Conservation (phyloP, 441 rosid genomes). For the Viola pubescens region DNA sequence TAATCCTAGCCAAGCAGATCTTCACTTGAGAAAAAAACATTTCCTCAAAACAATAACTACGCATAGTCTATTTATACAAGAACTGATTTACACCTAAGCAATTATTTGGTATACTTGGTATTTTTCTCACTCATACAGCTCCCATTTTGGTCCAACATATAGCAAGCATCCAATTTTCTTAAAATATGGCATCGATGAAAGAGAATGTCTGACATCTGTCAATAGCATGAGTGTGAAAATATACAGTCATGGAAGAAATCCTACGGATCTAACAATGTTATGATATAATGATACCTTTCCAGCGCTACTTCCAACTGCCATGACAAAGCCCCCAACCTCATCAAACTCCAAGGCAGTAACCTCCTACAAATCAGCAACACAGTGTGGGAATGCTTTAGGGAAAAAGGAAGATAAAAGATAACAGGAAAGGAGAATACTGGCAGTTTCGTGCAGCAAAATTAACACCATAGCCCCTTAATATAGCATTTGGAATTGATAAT, state of each 20-base stretch:
- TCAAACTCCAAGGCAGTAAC: conserved; percentile 84
- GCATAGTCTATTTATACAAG: too few species aligned
- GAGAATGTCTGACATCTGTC: background rate
- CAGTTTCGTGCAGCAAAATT: too few species aligned
- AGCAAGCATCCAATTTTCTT: background rate
- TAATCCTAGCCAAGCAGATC: too few species aligned
- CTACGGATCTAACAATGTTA: background rate
- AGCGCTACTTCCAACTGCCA: conserved; percentile 82
- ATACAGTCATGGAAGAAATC: background rate
- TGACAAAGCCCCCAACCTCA: conserved; percentile 53
- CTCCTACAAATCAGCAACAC: conserved; percentile 42
- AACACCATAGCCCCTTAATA: too few species aligned
- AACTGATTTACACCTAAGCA: too few species aligned
- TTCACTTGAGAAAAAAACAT: too few species aligned
- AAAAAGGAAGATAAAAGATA: conserved; percentile 3
- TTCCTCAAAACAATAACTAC: too few species aligned
- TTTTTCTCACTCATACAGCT: too few species aligned
- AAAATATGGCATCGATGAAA: background rate
- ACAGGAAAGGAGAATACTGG: too few species aligned
- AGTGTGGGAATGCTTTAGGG: conserved; percentile 13
- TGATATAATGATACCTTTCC: conserved; percentile 61
- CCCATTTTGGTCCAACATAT: too few species aligned
- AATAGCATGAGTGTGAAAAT: background rate
- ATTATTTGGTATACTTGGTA: too few species aligned
- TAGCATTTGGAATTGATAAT: too few species aligned